Percentiles rank a stretch among this genome's conserved stretches.
phyloP scores from a whole-genome alignment of 192 early-diverging fungal genomes.

The Gamsiella multidivaricata region DNA sequence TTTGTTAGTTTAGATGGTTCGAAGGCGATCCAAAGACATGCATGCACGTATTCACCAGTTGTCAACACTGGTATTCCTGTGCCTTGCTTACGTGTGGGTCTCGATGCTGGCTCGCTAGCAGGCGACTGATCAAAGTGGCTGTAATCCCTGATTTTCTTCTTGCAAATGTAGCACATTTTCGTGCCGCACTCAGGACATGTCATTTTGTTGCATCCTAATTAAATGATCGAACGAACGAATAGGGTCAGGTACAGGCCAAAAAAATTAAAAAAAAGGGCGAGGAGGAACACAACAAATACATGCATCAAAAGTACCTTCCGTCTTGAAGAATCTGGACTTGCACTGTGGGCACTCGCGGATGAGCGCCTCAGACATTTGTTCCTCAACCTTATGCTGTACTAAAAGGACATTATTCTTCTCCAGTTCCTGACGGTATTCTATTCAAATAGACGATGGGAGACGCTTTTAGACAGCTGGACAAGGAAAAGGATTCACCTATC shows the following conservation, averaged over 20 bases:
- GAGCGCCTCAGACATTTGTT: conserved; percentile 67
- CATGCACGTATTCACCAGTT: too few species aligned
- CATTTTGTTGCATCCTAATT: conserved; percentile 70
- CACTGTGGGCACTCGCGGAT: conserved; percentile 67
- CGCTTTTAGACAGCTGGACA: too few species aligned
- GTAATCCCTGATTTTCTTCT: conserved; percentile 61
- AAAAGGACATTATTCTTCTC: conserved; percentile 47
- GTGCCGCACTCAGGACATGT: conserved; percentile 58
- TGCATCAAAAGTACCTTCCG: too few species aligned
- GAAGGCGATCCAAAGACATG: too few species aligned
- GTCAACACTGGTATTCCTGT: not conserved
- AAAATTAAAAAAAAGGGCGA: too few species aligned
- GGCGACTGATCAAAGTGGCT: conserved; percentile 60
- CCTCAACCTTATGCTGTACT: conserved; percentile 63
- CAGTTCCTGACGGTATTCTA: conserved; percentile 55
- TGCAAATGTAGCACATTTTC: conserved; percentile 61
- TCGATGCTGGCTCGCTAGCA: conserved; percentile 5
- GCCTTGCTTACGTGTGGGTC: conserved; percentile 14
- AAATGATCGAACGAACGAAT: not conserved
- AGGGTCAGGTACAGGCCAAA: too few species aligned
- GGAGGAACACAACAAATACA: too few species aligned
- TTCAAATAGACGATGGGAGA: too few species aligned
- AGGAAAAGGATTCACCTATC: too few species aligned
- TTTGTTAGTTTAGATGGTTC: too few species aligned
- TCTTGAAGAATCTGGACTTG: conserved; percentile 57